Percentiles rank a stretch among this genome's conserved stretches.
Conservation (phyloP, 75 land plant genomes). For the Pinus taeda region DNA sequence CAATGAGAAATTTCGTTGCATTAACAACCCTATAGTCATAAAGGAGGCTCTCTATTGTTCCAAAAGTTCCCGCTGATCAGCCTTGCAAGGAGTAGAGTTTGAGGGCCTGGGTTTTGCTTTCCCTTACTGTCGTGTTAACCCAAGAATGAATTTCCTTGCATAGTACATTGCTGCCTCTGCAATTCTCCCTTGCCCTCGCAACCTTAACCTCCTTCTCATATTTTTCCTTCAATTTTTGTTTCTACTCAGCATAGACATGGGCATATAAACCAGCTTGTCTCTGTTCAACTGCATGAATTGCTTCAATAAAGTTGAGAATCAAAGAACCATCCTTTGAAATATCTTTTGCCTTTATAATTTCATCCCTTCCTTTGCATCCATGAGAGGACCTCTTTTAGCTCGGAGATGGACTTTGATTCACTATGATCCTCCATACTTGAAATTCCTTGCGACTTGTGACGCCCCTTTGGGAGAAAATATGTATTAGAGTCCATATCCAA, state of each 20-base stretch:
- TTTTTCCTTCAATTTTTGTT: conserved; percentile 59
- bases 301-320: conserved; percentile 65
- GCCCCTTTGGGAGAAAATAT: conserved; percentile 22
- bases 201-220: conserved; percentile 72
- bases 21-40: conserved; percentile 43
- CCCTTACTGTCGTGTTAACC: conserved; percentile 37
- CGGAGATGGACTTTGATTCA: not conserved
- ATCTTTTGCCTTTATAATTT: conserved; percentile 15
- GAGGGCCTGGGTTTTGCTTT: not conserved
- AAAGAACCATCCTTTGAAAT: conserved; percentile 38
- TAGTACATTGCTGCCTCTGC: conserved; percentile 64
- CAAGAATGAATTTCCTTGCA: conserved; percentile 71
- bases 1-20: conserved; percentile 46
- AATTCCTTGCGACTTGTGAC: conserved; percentile 2
- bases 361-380: conserved; percentile 15
- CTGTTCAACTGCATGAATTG: conserved; percentile 83
- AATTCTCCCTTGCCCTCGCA: conserved; percentile 67
- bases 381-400: conserved; percentile 41
- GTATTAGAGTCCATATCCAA: conserved; percentile 30
- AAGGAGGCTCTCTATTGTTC: conserved; percentile 52
- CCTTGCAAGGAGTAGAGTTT: conserved; percentile 27
- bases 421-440: conserved; percentile 4
- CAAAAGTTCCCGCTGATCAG: conserved; percentile 54
- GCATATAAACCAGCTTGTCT: conserved; percentile 52
- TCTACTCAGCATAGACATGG: conserved; percentile 52